Percentiles rank a stretch among this genome's conserved stretches.
Conservation (phyloP, 257 asterid genomes). For the Solanum medicagineum region DNA sequence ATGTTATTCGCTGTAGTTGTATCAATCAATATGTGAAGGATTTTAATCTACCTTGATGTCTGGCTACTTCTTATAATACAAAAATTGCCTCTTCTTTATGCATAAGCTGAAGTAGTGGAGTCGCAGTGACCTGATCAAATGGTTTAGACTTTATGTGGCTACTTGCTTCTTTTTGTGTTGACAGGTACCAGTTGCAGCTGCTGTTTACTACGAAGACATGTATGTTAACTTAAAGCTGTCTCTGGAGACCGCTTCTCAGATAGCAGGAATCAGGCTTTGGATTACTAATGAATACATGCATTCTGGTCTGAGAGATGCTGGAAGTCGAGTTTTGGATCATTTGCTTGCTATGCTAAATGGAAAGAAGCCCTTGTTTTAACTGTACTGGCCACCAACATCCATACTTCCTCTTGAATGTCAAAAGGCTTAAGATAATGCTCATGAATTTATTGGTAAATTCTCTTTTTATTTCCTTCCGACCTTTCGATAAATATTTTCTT, state of each 20-base stretch:
- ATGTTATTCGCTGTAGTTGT: not conserved
- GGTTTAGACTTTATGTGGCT: not conserved
- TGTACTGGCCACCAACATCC: not conserved
- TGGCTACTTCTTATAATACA: not conserved
- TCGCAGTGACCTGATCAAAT: not conserved
- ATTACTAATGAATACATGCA: constrained; percentile 93
- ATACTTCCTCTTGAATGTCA: not conserved
- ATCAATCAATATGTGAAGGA: not conserved
- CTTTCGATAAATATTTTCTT: not conserved
- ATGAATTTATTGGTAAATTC: not conserved
- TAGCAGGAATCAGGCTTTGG: constrained; percentile 75
- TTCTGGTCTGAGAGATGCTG: constrained; percentile 87
- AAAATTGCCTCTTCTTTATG: not conserved
- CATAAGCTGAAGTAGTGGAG: not conserved
- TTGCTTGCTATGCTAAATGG: constrained; percentile 76
- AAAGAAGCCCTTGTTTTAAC: constrained; percentile 71
- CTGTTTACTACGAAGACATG: constrained; percentile 86
- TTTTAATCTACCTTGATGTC: not conserved
- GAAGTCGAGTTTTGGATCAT: constrained; percentile 58
- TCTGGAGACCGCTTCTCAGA: constrained; percentile 68
- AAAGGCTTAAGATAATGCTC: not conserved
- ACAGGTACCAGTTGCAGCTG: constrained; percentile 94
- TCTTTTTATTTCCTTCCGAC: not conserved
- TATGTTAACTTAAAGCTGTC: constrained; percentile 80
- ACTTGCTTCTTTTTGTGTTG: not conserved